Base-by-base conservation (phyloP, 345 rosid genomes). In the Odontarrhena argentea region DNA sequence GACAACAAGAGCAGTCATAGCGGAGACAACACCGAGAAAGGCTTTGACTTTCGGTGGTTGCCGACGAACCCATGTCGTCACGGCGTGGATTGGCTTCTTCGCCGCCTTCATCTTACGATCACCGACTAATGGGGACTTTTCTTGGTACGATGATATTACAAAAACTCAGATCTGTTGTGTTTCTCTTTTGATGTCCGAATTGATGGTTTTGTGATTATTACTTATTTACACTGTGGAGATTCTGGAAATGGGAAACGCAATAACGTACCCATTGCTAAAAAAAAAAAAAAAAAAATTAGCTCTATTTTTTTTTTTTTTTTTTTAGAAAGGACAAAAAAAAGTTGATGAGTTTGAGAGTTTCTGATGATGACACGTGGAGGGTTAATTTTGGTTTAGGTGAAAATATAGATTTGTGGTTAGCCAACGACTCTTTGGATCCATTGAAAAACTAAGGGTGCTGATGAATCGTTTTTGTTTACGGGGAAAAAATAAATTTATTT, bases 11-110 rank as follows among this genome's bases (percentile, higher is more conserved):
- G 87, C 83, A 15, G 81, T 75, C 78, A 93, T 76, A 62, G 82
- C 97, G n/a, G 85, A 70, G 0, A 85, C 69, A 68, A 83, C 83
- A 9, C 84, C 88, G 43, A 87, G 77, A 68, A 86, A 79, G n/a
- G 80, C 87, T 80, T 85, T 89, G 51, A 89, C 80, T 79, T 86
- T 89, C 6, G 93, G 87, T n/a, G 96, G 96, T 75, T 89, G 96
- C 77, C 88, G 87, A 11, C 96, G 84, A 35, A 87, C 84, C 98
- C 98, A 89, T 70, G 84, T 71, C 60, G 85, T 69, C 65, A 86
- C 72, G 55, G 80, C 82, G 73, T 81, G 83, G 75, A 92, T 85
- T 74, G 88, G 85, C 67, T 79, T 85, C 79, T 68, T 71, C 69
- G 76, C 69, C 54, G 81, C 72, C 81, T 80, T 85, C 96, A 86